phyloP scores from a whole-genome alignment of 1,284 basidiomycete species.

The Papiliotrema flavescens region DNA sequence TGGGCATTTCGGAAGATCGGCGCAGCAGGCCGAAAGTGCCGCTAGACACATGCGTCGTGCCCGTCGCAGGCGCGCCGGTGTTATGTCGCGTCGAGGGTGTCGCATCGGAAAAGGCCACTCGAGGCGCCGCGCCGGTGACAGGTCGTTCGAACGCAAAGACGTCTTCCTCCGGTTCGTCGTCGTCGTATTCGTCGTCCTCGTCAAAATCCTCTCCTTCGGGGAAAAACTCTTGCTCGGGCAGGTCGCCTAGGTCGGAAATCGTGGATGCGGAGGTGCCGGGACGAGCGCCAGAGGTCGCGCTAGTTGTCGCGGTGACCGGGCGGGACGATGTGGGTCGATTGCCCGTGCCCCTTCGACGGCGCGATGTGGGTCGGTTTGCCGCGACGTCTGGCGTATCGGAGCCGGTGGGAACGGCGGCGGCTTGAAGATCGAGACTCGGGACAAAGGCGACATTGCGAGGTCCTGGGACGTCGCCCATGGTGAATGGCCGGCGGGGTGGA shows the following conservation, averaged over 20 bases:
- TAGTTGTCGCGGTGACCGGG: too few species aligned
- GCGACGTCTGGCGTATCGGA: too few species aligned
- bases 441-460: too few species aligned
- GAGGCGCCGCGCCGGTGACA: slow-evolving; percentile 32
- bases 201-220: slow-evolving; percentile 36
- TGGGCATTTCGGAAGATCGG: background rate
- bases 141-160: slow-evolving; percentile 47
- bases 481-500: too few species aligned
- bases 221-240: slow-evolving; percentile 45
- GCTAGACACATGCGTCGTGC: background rate
- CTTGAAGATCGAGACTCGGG: too few species aligned
- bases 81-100: slow-evolving; percentile 16
- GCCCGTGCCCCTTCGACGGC: too few species aligned
- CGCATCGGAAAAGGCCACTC: slow-evolving; percentile 13
- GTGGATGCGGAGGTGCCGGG: slow-evolving; percentile 42
- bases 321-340: too few species aligned
- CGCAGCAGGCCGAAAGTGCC: background rate
- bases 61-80: background rate
- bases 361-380: too few species aligned
- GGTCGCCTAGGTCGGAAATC: slow-evolving; percentile 32
- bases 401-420: too few species aligned
- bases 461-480: too few species aligned
- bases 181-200: slow-evolving; percentile 37
- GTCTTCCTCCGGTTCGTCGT: slow-evolving; percentile 28
- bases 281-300: too few species aligned